Base-by-base conservation (phyloP, 2,329 filamentous ascomycete genomes). In the Leptographium galeiforme region DNA sequence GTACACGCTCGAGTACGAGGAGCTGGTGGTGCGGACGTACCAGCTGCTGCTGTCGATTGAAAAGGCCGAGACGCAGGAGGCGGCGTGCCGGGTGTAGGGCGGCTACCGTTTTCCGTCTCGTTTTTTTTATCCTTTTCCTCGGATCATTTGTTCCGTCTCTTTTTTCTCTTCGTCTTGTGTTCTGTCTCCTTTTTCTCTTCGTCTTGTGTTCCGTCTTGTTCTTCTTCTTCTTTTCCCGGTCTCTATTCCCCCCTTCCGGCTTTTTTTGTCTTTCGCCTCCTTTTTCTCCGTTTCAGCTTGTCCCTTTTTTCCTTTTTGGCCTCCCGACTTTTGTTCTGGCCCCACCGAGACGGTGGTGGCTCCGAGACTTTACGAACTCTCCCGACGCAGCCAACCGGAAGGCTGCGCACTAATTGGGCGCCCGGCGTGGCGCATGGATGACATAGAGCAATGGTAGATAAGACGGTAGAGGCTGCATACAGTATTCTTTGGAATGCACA, bases 1-100 rank as follows among this genome's bases (percentile, higher is more conserved):
- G 52, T 93, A 89, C 63, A 76, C 76, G 45, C 70, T 93, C 33
- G 78, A 85, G 53, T 86, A 87, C 61, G 74, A 76, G 82, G 85
- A 89, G 68, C 67, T 89, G 52, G 67, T 85, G 44, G 73, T 89
- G 39, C 76, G 81, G 49, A 81, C 81, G 4, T 79, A 75, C 49
- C 75, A 77, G 60, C 69, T 89, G 39, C 70, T 87, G 14, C 65
- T 85, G 40, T 80, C 76, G 55, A 69, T 86, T 30, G 87, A 93
- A 63, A 72, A 78, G 62, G 81, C 81, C 1, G 69, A 79, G 54
- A 70, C 75, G 50, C 77, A 85, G 61, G 76, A 85, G 58, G 69
- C 76, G 48, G 73, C 73, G 56, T 74, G 77, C 63, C 40, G 34
- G 10, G 4, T 44, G 2, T 25, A 25, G 25, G 25, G 25, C 25